Conservation (phyloP, 352 stramenopile genomes). For the Detonula confervacea region DNA sequence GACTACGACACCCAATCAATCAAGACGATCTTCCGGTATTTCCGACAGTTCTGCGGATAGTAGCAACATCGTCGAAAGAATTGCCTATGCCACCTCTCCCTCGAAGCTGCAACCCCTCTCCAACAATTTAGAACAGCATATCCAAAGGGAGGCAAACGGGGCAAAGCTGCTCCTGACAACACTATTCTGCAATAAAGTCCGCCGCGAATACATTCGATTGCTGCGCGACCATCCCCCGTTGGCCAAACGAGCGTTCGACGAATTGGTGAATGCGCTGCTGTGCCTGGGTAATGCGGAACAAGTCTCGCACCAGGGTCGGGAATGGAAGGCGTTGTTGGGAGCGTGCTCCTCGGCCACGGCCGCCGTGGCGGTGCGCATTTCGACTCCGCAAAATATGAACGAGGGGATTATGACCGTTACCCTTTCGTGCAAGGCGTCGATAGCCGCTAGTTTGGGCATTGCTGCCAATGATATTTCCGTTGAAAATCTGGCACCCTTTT, state of each 20-base stretch:
- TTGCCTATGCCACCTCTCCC: slow-evolving; percentile 17
- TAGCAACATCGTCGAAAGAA: slow-evolving; percentile 14
- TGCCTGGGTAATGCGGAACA: neutral
- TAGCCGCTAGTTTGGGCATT: slow-evolving; percentile 20
- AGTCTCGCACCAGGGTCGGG: neutral
- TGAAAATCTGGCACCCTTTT: neutral
- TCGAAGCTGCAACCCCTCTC: neutral
- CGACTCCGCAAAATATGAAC: slow-evolving; percentile 10
- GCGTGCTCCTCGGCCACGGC: slow-evolving; percentile 15
- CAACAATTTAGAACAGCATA: slow-evolving; percentile 6
- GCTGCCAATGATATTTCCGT: neutral
- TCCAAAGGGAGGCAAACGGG: slow-evolving; percentile 21
- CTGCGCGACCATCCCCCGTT: slow-evolving; percentile 4
- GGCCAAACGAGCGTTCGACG: slow-evolving; percentile 11
- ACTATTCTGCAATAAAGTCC: slow-evolving; percentile 27
- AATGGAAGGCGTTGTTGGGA: slow-evolving; percentile 1
- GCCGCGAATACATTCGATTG: slow-evolving; percentile 19
- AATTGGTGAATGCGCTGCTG: slow-evolving; percentile 14
- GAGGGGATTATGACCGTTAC: slow-evolving; percentile 7
- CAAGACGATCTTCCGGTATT: neutral
- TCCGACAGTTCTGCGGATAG: neutral
- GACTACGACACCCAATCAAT: neutral
- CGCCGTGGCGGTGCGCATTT: slow-evolving; percentile 8
- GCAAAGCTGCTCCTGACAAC: slow-evolving; percentile 25
- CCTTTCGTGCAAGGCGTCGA: slow-evolving; percentile 12